Base-by-base conservation (phyloP, 495 filamentous ascomycete genomes). In the Penicillium steckii region DNA sequence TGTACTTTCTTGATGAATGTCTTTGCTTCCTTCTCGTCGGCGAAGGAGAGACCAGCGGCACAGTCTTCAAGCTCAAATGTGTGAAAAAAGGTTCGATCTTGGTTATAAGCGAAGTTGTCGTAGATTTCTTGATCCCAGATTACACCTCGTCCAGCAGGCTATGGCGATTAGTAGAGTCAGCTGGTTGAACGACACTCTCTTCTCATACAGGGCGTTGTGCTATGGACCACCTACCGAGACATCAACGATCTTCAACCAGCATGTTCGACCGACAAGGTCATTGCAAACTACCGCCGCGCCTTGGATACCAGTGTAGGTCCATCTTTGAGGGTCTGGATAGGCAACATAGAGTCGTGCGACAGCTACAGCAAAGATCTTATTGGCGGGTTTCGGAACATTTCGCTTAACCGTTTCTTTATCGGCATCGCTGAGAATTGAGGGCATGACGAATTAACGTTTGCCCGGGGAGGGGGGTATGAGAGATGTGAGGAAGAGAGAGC, bases 91-190 rank as follows among this genome's bases (percentile, higher is more conserved):
- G 87, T 90, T 43, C 94, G 87, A 66, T 98, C 95, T 61, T 94
- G 90, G 65, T 96, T 94, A 72, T 97, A 98, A 30, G 79, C 79
- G 75, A 96, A 97, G 40, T 84, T 86, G 46, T 98, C 91, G 67
- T 92, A 97, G 58, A 97, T 87, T 68, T 98, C 94, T 72, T 97
- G 91, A 65, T 98, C 94, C 94, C 94, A 98, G 59, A 98, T 86
- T 22, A 98, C 95, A 43, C 95, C 94, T 59, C 86, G 83, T 68
- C 83, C 85, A 40, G 87, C 76, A 27, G 88, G 80, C 90, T 95
- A 45, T 41, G 50, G 18, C 10, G 26, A 49, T 59, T 18, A 52
- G 40, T 27, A 30, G 46, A 25, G 54, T 67, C 51, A 71, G 60
- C 48, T 50, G 46, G 18, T 44, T 25, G 12, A n/a, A n/a, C n/a